These are phyloP conservation scores for Neurospora sp. DNA, from an alignment of 495 filamentous ascomycete genomes.

Conservation along the genomic window DNA sequence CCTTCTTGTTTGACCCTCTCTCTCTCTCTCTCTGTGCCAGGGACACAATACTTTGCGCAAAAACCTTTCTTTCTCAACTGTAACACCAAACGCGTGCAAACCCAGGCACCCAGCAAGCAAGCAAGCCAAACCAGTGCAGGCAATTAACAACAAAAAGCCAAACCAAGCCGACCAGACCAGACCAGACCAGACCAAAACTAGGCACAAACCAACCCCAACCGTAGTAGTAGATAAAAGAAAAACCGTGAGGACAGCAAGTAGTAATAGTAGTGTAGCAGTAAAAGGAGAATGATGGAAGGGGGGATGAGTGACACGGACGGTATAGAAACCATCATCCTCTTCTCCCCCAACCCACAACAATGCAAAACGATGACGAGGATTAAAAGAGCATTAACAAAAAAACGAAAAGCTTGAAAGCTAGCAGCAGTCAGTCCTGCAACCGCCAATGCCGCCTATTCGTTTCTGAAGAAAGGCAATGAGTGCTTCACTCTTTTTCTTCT, in stretches of 20 bases:
- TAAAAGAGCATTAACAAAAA: conserved; percentile 1
- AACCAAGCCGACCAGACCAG: neutral
- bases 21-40: neutral
- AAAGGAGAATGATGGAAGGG: neutral
- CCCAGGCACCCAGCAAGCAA: neutral
- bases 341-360: neutral
- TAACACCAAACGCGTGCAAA: neutral
- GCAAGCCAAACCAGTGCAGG: neutral
- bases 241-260: neutral
- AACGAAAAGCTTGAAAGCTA: neutral
- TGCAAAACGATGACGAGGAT: neutral
- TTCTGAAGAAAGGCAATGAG: neutral
- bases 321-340: neutral
- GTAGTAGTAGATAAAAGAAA: neutral
- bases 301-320: neutral
- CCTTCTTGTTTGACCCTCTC: neutral
- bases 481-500: neutral
- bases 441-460: neutral
- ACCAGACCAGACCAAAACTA: neutral
- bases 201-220: neutral
- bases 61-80: neutral
- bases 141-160: neutral
- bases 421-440: neutral
- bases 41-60: neutral
- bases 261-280: neutral